Evolutionary conservation across 2,329 filamentous ascomycete species (phyloP), one percentile per base, ranked within the genome.

Genomic region (Rhynchosporium agropyri): DNA sequence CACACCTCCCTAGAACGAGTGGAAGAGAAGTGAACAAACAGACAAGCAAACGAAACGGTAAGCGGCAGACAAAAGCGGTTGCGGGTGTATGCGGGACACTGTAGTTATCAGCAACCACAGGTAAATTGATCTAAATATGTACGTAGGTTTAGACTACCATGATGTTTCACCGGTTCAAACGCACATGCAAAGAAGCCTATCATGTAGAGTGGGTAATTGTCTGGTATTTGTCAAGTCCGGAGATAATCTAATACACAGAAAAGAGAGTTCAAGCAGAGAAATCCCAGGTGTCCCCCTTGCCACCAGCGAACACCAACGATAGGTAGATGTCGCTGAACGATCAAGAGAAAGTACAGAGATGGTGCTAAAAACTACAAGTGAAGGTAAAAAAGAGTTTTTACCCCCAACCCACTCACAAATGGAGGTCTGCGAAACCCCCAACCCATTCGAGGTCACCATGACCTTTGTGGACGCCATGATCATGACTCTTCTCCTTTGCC

Each of bases 391-490:
- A 15, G 20, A 20, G 20, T 20, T 45, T 40, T 51, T 48, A 59
- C 57, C 57, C 46, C 28, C 57, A 59, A 59, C 57, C 57, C 57
- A 59, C 57, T 59, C 57, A 59, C 33, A 59, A 59, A 59, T 59
- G 57, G 76, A 80, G 75, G 76, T 72, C 76, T 77, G 90, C 87
- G 87, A 91, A 96, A 79, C 90, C 91, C 82, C 92, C 92, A 87
- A 97, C 91, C 89, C 94, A 96, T 86, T 96, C 92, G 81, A 93
- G 79, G 74, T 94, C 84, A 3, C 89, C 88, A 49, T 73, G 69
- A 46, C 83, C 83, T 73, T 79, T 80, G 67, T 89, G 81, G 73
- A 84, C 83, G 83, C 84, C 72, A 43, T 66, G 65, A 67, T 86
- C 84, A 79, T 83, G 81, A 63, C 70, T 73, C 69, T 71, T 80